phyloP scores from a whole-genome alignment of 305 asterid genomes.

The Salvia sclarea region DNA sequence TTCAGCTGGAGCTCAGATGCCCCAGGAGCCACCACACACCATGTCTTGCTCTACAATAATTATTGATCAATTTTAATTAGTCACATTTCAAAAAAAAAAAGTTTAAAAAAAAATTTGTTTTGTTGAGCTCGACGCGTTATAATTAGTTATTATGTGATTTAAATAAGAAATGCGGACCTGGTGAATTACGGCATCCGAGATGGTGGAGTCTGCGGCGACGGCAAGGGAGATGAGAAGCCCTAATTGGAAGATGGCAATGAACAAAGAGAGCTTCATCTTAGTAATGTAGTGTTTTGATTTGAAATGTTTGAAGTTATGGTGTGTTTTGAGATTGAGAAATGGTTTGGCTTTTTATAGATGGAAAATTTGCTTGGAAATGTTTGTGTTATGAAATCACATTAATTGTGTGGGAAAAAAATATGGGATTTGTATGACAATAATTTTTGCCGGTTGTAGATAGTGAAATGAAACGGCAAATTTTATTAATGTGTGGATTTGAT shows the following conservation, averaged over 20 bases:
- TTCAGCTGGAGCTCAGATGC: constrained; percentile 13
- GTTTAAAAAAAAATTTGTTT: too few relatives aligned
- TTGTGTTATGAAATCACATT: background rate
- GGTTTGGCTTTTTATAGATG: constrained; percentile 1
- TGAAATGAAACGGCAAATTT: too few relatives aligned
- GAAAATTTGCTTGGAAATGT: background rate
- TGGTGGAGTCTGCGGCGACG: background rate
- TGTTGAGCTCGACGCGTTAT: too few relatives aligned
- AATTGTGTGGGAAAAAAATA: too few relatives aligned
- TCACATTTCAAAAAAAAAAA: background rate
- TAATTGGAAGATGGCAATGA: background rate
- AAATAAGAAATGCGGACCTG: too few relatives aligned
- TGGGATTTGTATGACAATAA: too few relatives aligned
- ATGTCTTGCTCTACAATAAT: constrained; percentile 19
- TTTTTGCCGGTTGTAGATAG: too few relatives aligned
- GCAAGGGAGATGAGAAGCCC: constrained; percentile 7
- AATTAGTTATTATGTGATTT: too few relatives aligned
- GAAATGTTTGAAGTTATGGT: background rate
- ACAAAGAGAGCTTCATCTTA: constrained; percentile 1
- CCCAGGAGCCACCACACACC: constrained; percentile 16
- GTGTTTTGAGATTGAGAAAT: background rate
- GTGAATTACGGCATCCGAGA: background rate
- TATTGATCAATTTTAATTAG: background rate
- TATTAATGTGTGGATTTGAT: too few relatives aligned
- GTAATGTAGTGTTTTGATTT: background rate